Base-by-base conservation (phyloP, 1,284 basidiomycete species). In the Rugosomyces carneus region DNA sequence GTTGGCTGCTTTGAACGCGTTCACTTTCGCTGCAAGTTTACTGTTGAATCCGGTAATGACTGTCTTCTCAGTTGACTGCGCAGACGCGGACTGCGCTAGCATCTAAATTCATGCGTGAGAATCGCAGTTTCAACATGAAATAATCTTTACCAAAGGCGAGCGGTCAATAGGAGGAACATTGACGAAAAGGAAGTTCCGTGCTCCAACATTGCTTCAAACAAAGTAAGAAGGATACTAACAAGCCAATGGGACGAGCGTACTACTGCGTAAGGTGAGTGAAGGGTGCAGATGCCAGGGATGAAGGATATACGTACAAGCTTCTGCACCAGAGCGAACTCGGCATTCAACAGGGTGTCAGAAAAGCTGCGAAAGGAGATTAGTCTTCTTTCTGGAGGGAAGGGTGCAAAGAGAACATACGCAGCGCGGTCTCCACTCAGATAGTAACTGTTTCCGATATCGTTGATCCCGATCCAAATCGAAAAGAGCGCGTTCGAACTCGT, bases 391-490 rank as follows among this genome's bases (percentile, higher is more conserved):
- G 36, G 6, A 4, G n/a, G 13, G 31, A 15, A 41, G 40, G 18
- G 32, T n/a, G n/a, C n/a, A 6, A 34, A 29, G 16, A 37, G 7
- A 8, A 64, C 73, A 54, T 53, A 79, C 78, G 72, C 73, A 47
- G 56, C 60, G 3, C 76, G 68, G 53, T 75, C 67, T 0, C 75
- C 75, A 35, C 63, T 54, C 46, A 60, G 26, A 43, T 68, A 73
- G 49, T 67, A 80, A 41, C 69, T 76, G 53, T 75, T 74, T 8
- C 76, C 77, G 37, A 81, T 73, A 55, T 80, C 79, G 54, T 81
- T 81, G 52, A 80, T 75, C 0, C 79, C 79, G 44, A 81, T 80
- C 69, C 70, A 81, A 32, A 80, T 65, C 0, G 76, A 76, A 60
- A 81, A 80, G 44, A 81, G 53, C 24, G 78, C 48, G 51, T 78